Percentiles rank a stretch among this genome's conserved stretches.
These are phyloP conservation scores for Allium cepa DNA, from an alignment of 106 monocot species.

Conservation along the genomic window DNA sequence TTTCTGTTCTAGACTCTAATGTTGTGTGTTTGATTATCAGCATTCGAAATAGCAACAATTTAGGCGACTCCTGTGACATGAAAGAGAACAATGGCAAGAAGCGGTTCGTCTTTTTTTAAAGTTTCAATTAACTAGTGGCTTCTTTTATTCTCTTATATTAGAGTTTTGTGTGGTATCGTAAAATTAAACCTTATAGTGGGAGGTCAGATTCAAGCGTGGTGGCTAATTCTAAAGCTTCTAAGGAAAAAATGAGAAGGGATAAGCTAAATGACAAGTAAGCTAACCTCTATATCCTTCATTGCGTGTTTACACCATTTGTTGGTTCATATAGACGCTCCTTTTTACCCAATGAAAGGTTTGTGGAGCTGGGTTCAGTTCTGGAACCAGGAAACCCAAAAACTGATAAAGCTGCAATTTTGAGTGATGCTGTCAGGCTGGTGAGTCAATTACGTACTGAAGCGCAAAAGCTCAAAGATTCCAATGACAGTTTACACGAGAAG, in stretches of 20 bases:
- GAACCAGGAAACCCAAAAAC: conserved; percentile 52
- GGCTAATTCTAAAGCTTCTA: conserved; percentile 56
- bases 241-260: conserved; percentile 78
- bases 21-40: conserved; percentile 16
- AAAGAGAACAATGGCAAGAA: background rate
- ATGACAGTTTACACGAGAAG: conserved; percentile 64
- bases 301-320: conserved; percentile 19
- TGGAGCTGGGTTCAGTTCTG: conserved; percentile 55
- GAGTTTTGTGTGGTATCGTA: background rate
- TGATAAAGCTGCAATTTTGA: conserved; percentile 60
- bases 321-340: conserved; percentile 45
- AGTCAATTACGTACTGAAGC: conserved; percentile 53
- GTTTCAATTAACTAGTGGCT: background rate
- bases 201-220: conserved; percentile 37
- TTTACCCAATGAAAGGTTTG: conserved; percentile 26
- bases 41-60: background rate
- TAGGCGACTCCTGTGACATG: background rate
- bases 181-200: conserved; percentile 43
- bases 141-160: background rate
- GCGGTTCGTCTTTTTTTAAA: background rate
- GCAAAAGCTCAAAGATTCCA: conserved; percentile 54
- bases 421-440: conserved; percentile 58
- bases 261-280: conserved; percentile 71
- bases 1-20: conserved; percentile 25
- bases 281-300: background rate